Conservation (phyloP, 164 flowering plant species). For the Chloranthus sessilifolius region DNA sequence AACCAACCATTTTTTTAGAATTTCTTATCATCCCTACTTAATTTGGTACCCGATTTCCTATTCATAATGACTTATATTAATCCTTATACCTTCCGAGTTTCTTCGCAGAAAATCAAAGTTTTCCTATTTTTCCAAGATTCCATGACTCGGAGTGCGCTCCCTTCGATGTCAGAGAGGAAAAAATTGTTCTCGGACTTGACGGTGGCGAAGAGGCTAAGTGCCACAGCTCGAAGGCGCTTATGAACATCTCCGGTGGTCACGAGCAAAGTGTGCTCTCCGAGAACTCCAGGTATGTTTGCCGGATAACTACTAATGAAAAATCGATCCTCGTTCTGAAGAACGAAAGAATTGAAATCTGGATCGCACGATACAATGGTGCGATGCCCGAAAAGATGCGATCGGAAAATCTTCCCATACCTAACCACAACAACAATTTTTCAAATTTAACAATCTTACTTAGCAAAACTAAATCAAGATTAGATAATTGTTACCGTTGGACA, state of each 20-base stretch:
- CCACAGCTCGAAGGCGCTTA: constrained; percentile 9
- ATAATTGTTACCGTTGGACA: constrained; percentile 2
- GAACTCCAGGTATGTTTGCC: constrained; percentile 6
- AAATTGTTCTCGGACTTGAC: not conserved
- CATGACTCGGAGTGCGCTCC: not conserved
- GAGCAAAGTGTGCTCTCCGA: constrained; percentile 9
- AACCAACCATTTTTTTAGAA: not conserved
- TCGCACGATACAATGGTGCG: constrained; percentile 13
- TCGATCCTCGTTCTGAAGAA: constrained; percentile 13
- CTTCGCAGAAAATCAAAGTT: constrained; percentile 9
- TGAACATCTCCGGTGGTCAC: constrained; percentile 9
- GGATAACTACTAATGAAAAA: constrained; percentile 13
- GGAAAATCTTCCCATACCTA: constrained; percentile 14
- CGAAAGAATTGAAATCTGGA: constrained; percentile 7
- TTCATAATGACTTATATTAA: not conserved
- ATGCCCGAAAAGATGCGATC: constrained; percentile 11
- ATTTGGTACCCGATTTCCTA: not conserved
- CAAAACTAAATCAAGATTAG: not conserved
- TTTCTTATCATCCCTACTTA: not conserved
- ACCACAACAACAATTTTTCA: not conserved
- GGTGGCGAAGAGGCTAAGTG: constrained; percentile 8
- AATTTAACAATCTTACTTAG: too few relatives aligned
- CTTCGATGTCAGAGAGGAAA: constrained; percentile 8
- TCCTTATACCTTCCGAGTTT: constrained; percentile 7
- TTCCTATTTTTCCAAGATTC: constrained; percentile 7